phyloP scores from a whole-genome alignment of 768 basidiomycete genomes.

The Pleurotus tuber-regium region DNA sequence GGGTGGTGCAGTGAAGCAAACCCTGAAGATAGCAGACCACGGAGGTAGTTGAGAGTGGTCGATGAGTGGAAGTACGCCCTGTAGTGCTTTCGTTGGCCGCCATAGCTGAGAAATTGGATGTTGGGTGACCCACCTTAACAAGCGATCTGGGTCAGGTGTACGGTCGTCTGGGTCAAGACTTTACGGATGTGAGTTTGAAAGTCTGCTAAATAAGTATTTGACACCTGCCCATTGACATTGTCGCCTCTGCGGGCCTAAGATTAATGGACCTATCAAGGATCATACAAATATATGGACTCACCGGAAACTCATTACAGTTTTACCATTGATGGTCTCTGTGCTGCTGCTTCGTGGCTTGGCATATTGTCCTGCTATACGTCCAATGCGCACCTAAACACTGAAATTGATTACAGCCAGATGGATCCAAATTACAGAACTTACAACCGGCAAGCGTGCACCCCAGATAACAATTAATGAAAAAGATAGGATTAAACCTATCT shows the following conservation, averaged over 20 bases:
- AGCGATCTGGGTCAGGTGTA: conserved; percentile 84
- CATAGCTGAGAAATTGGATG: not conserved
- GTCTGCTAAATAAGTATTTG: conserved; percentile 6
- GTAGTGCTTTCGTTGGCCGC: conserved; percentile 1
- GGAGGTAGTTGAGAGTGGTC: conserved; percentile 89
- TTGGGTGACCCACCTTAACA: conserved; percentile 57
- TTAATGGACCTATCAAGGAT: not conserved
- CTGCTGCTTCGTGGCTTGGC: conserved; percentile 89
- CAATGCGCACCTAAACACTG: conserved; percentile 62
- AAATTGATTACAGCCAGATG: not conserved
- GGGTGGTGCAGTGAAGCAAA: conserved; percentile 94
- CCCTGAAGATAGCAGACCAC: conserved; percentile 84
- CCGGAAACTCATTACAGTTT: conserved; percentile 86
- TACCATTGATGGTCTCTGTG: conserved; percentile 74
- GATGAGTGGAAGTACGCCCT: conserved; percentile 97
- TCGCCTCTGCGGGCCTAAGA: conserved; percentile 66
- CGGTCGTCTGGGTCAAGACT: conserved; percentile 76
- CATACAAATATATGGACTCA: conserved; percentile 28
- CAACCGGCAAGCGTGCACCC: conserved; percentile 92
- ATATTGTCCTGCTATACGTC: conserved; percentile 95
- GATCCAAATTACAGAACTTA: conserved; percentile 32
- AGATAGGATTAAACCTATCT: conserved; percentile 88
- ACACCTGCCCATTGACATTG: conserved; percentile 84
- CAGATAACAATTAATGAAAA: conserved; percentile 94
- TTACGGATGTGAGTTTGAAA: conserved; percentile 10